phyloP scores from a whole-genome alignment of 2,329 filamentous ascomycete species.

The Pseudodiploospora longispora region DNA sequence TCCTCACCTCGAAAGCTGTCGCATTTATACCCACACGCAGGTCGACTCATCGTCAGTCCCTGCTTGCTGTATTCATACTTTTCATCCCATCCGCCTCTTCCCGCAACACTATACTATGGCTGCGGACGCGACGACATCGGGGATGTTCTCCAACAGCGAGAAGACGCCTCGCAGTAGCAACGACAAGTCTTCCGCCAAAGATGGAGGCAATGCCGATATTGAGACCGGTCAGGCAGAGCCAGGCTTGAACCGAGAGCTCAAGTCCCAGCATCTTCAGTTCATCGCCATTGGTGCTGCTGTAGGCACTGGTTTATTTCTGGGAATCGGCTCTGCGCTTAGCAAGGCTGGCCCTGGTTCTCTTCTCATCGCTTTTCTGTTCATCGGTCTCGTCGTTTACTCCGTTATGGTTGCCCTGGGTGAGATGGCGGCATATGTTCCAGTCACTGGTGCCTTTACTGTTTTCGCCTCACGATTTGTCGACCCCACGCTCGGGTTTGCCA shows the following conservation, averaged over 20 bases:
- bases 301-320: slow-evolving; percentile 66
- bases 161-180: slow-evolving; percentile 21
- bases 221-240: slow-evolving; percentile 25
- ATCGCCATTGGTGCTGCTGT: slow-evolving; percentile 54
- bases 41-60: too few species aligned
- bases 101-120: slow-evolving; percentile 1
- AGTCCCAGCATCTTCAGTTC: slow-evolving; percentile 38
- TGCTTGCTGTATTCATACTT: too few species aligned
- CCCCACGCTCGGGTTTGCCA: slow-evolving; percentile 63
- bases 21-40: too few species aligned
- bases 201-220: slow-evolving; percentile 19
- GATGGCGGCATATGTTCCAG: slow-evolving; percentile 71
- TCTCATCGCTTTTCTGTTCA: slow-evolving; percentile 60
- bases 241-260: slow-evolving; percentile 29
- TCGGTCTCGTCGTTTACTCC: slow-evolving; percentile 65
- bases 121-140: slow-evolving; percentile 6
- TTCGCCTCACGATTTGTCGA: slow-evolving; percentile 71
- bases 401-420: slow-evolving; percentile 66
- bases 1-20: too few species aligned
- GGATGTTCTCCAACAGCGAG: slow-evolving; percentile 13
- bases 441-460: slow-evolving; percentile 66
- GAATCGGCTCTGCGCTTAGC: slow-evolving; percentile 54
- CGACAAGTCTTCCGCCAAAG: slow-evolving; percentile 14
- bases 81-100: too few species aligned
- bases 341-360: slow-evolving; percentile 58